Conservation (phyloP, 257 asterid genomes). For the Jasminum sambac region DNA sequence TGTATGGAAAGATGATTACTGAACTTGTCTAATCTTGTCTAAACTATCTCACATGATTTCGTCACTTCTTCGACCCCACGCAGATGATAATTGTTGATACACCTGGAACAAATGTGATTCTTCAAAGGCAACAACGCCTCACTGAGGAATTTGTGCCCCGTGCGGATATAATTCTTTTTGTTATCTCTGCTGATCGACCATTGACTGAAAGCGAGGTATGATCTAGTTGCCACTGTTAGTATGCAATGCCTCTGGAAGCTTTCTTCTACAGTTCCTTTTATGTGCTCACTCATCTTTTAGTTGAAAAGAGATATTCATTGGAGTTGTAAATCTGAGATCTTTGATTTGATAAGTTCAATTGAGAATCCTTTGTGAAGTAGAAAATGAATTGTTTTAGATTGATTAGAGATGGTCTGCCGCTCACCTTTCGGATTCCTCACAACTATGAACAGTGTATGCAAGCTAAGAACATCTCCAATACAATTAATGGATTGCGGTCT, state of each 20-base stretch:
- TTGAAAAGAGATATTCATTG: not conserved
- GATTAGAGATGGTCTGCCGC: not conserved
- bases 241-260: slow-evolving; percentile 11
- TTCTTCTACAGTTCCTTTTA: not conserved
- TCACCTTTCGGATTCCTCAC: slow-evolving; percentile 4
- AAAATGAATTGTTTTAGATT: slow-evolving; percentile 7
- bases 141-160: slow-evolving; percentile 99
- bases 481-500: no score
- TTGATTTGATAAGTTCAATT: not conserved
- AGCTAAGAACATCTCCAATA: no score
- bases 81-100: slow-evolving; percentile 98
- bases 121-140: slow-evolving; percentile 95
- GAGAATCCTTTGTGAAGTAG: slow-evolving; percentile 9
- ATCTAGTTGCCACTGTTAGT: slow-evolving; percentile 25
- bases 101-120: slow-evolving; percentile 99
- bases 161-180: slow-evolving; percentile 90
- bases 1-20: not conserved
- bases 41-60: slow-evolving; percentile 10
- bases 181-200: slow-evolving; percentile 96
- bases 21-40: not conserved
- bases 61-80: slow-evolving; percentile 27
- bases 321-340: not conserved
- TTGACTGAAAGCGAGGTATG: slow-evolving; percentile 98
- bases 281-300: not conserved
- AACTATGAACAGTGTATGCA: slow-evolving; percentile 4